A percentile compares a stretch with the other conserved stretches of the same genome.
Evolutionary conservation across 1,284 basidiomycete species (phyloP).

Genomic region (Albatrellus sp.): DNA sequence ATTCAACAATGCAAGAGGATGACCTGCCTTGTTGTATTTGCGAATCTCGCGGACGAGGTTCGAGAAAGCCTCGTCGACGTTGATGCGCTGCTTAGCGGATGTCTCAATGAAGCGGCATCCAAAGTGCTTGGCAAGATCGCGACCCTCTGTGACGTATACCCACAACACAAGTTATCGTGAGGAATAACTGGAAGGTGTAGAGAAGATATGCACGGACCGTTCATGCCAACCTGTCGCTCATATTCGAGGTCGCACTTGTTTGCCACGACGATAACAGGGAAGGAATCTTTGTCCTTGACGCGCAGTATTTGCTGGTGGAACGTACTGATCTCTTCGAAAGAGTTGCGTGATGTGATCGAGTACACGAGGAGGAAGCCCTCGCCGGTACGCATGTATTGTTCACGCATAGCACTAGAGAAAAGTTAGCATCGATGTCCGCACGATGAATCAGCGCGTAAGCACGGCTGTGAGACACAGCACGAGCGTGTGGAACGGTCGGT

Average conservation of each 20-base stretch:
- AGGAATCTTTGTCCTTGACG: slow-evolving; percentile 95
- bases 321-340: slow-evolving; percentile 94
- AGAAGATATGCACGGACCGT: slow-evolving; percentile 44
- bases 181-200: background rate
- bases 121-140: slow-evolving; percentile 93
- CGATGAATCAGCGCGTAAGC: background rate
- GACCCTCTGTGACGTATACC: slow-evolving; percentile 63
- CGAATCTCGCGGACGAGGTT: slow-evolving; percentile 95
- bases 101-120: slow-evolving; percentile 98
- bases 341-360: slow-evolving; percentile 95
- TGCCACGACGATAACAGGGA: slow-evolving; percentile 96
- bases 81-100: slow-evolving; percentile 96
- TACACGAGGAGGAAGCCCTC: slow-evolving; percentile 99
- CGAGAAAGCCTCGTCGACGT: slow-evolving; percentile 98
- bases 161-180: slow-evolving; percentile 1
- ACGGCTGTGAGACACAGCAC: background rate
- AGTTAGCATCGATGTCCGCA: background rate
- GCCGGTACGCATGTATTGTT: slow-evolving; percentile 95
- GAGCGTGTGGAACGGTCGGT: background rate
- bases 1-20: background rate
- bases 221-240: slow-evolving; percentile 94
- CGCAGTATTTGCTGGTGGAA: slow-evolving; percentile 97
- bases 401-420: slow-evolving; percentile 76
- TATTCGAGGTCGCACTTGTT: slow-evolving; percentile 99
- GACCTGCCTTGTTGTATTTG: slow-evolving; percentile 80